These are phyloP conservation scores for Mycena amicta DNA, from an alignment of 768 basidiomycete genomes.

Conservation along the genomic window DNA sequence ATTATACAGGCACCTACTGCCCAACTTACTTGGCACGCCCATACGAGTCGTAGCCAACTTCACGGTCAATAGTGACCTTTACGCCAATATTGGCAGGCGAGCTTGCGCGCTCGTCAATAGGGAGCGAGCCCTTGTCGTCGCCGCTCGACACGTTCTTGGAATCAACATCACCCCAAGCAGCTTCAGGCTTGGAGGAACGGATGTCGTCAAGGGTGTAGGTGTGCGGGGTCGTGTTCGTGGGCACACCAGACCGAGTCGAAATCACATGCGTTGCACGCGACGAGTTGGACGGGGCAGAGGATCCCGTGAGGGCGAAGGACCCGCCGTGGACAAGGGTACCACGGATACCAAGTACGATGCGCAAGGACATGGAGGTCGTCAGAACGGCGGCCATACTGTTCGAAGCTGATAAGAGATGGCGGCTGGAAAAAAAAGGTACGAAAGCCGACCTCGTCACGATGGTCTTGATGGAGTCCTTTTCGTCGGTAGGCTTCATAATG, in stretches of 20 bases:
- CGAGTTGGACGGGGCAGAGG: constrained; percentile 41
- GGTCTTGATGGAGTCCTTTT: constrained; percentile 71
- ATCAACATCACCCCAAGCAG: constrained; percentile 45
- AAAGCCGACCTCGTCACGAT: constrained; percentile 61
- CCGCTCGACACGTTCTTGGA: constrained; percentile 47
- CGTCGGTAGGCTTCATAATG: constrained; percentile 67
- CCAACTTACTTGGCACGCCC: constrained; percentile 23
- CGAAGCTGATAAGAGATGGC: not conserved
- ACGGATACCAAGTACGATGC: constrained; percentile 81
- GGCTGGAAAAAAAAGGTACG: not conserved
- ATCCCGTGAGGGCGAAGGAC: constrained; percentile 60
- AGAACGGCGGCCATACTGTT: constrained; percentile 80
- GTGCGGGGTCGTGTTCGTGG: constrained; percentile 40
- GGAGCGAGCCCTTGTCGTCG: constrained; percentile 39
- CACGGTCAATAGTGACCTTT: constrained; percentile 59
- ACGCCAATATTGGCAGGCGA: constrained; percentile 43
- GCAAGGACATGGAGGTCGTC: constrained; percentile 86
- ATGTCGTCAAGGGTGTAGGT: constrained; percentile 60
- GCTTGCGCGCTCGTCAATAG: constrained; percentile 36
- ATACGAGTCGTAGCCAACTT: constrained; percentile 53
- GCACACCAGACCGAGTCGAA: constrained; percentile 45
- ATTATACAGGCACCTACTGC: too few relatives aligned
- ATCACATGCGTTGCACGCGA: constrained; percentile 57
- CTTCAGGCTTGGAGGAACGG: constrained; percentile 45
- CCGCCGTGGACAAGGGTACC: constrained; percentile 76